Evolutionary conservation across 2,329 filamentous ascomycete genomes (phyloP).

Genomic region (Ceratocystis papillata): DNA sequence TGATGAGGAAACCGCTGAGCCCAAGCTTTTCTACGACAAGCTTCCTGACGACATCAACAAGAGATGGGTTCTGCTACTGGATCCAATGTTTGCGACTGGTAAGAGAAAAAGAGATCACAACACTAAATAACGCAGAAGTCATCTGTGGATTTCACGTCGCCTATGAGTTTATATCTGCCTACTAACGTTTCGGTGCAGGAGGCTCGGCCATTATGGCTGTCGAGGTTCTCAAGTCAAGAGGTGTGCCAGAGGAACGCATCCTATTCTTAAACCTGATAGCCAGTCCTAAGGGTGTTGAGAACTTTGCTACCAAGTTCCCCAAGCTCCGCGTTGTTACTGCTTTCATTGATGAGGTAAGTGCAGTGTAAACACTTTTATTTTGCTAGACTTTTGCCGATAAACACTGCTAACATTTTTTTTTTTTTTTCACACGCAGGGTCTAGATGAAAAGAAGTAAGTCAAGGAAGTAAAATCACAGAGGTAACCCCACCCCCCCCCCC

Average conservation of each 20-base stretch:
- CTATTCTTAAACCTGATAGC: conserved; percentile 95
- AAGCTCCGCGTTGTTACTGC: conserved; percentile 85
- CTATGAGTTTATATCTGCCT: background rate
- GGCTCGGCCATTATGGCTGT: conserved; percentile 96
- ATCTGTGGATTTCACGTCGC: background rate
- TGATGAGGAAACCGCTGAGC: conserved; percentile 86
- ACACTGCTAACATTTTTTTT: background rate
- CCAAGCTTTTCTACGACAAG: conserved; percentile 96
- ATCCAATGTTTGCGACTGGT: conserved; percentile 99
- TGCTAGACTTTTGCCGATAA: background rate
- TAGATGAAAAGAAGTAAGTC: conserved; percentile 90
- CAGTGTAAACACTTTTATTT: background rate
- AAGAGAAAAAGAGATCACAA: conserved; percentile 27
- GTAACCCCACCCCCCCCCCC: background rate
- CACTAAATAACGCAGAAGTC: background rate
- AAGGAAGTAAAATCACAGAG: background rate
- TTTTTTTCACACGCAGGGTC: conserved; percentile 42
- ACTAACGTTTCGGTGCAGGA: conserved; percentile 40
- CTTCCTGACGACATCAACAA: conserved; percentile 85
- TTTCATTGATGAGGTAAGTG: conserved; percentile 69
- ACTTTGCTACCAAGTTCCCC: conserved; percentile 81
- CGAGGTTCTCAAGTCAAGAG: conserved; percentile 77
- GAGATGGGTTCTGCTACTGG: conserved; percentile 84
- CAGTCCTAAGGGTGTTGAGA: conserved; percentile 83
- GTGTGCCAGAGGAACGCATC: conserved; percentile 89